Base-by-base conservation (phyloP, 805 yeast species). In the Lachancea lanzarotensis region DNA sequence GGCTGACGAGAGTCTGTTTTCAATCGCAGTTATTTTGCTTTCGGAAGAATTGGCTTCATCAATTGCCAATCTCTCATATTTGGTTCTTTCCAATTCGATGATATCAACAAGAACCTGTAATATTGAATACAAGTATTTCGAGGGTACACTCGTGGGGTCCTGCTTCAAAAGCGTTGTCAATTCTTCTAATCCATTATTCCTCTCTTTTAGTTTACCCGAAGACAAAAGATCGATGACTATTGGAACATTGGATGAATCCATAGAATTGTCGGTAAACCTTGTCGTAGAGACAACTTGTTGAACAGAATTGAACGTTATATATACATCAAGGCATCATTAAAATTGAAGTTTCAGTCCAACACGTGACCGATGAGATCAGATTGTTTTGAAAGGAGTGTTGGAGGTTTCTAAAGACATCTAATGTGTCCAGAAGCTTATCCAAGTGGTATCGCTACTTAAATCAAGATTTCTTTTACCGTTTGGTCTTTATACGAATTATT, bases 181-280 rank as follows among this genome's bases (percentile, higher is more conserved):
- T 22, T 58, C 65, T 17, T 59, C 57, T 8, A 81, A 53, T 0
- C 76, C 83, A 39, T 73, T 78, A 49, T 67, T 76, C 32, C 86
- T 63, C 12, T 79, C 84, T 49, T 72, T 74, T 27, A 77, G 63
- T 53, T 74, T 80, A 2, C 71, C 48, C 0, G 86, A 81, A 19
- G 64, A 65, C 33, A 81, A 62, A 26, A 42, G 38, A 11, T 36
- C 51, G 38, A 35, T 10, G 38, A 30, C 27, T 16, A 35, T 34
- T 17, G 39, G 27, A 27, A 44, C 43, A 18, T 38, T 43, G 18
- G 43, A 44, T 6, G 47, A 35, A 10, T 44, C 43, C 47, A 44
- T 44, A 33, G 44, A 41, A 17, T 17, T 18, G 35, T 15, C 13
- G 22, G n/a, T 15, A 20, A 19, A 27, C 15, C 29, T 29, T 29